Base-by-base conservation (phyloP, 192 early-diverging fungal genomes). In the Podochytrium sp. region DNA sequence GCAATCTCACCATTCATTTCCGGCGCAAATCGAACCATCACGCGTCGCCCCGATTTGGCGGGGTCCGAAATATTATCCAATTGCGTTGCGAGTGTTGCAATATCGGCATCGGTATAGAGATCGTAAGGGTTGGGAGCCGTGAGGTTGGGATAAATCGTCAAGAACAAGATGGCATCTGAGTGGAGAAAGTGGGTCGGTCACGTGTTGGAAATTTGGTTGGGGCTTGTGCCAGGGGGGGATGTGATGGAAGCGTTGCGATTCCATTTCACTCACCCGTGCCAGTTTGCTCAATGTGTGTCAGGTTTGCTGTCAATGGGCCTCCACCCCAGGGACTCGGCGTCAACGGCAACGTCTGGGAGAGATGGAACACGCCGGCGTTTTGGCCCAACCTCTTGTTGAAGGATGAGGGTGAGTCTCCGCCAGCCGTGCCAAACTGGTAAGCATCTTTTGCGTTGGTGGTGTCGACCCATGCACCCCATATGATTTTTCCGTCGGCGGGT, bases 1-100 rank as follows among this genome's bases (percentile, higher is more conserved):
- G n/a, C n/a, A n/a, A n/a, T n/a, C n/a, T n/a, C n/a, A n/a, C n/a
- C 63, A 30, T 65, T 65, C 63, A 65, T 65, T 57, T 84, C 83
- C 20, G 83, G 78, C 10, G 51, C 75, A 37, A 84, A 74, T 12
- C 82, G 34, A 16, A 84, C 34, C 35, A 84, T 57, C 25, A 84
- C 79, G 27, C 72, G 50, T 14, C 83, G 56, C 2, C 78, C 75
- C 14, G 63, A 34, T 14, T 47, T 55, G 6, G 56, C 12, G 10
- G 74, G 74, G 64, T 75, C 64, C 3, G 74, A 57, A 56, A 78
- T 74, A n/a, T 49, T 74, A 1, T 40, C 59, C 12, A 76, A 35
- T 62, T 85, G 84, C 23, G 49, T 10, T n/a, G 78, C 74, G 29
- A 68, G 71, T 3, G 12, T 42, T 16, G 12, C 7, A n/a, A 78